Percentiles rank a stretch among this genome's conserved stretches.
Evolutionary conservation across 306 rosid species (phyloP).

Genomic region (Dalbergia cochinchinensis): DNA sequence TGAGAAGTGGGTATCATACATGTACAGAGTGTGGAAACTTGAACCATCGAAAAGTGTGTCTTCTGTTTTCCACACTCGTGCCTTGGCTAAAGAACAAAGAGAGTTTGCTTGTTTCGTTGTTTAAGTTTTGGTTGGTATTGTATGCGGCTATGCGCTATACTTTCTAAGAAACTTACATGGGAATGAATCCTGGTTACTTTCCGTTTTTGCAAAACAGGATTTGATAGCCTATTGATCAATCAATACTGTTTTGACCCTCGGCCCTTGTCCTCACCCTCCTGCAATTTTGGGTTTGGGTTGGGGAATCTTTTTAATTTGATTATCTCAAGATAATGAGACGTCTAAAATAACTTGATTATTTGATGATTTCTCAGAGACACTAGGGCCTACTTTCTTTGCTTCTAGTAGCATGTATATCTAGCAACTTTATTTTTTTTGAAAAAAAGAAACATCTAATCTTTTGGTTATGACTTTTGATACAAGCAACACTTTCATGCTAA

Average conservation of each 20-base stretch:
- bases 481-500: conserved; percentile 40
- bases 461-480: conserved; percentile 30
- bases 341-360: conserved; percentile 11
- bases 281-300: conserved; percentile 8
- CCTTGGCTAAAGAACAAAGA: conserved; percentile 25
- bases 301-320: conserved; percentile 23
- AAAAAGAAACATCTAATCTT: not conserved
- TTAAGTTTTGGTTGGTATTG: conserved; percentile 1
- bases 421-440: too few relatives aligned
- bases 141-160: too few relatives aligned
- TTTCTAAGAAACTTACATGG: too few relatives aligned
- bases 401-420: not conserved
- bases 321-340: not conserved
- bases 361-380: conserved; percentile 14
- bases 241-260: not conserved
- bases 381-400: conserved; percentile 16
- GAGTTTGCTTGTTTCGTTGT: conserved; percentile 27
- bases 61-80: conserved; percentile 16
- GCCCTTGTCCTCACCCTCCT: not conserved
- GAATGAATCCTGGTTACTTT: conserved; percentile 5
- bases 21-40: conserved; percentile 61
- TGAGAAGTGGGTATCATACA: conserved; percentile 44
- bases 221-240: conserved; percentile 1
- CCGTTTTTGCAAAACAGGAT: not conserved
- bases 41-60: conserved; percentile 59